Percentiles rank a stretch among this genome's conserved stretches.
phyloP scores from a whole-genome alignment of 495 filamentous ascomycete genomes.

The Trichoderma reesei region DNA sequence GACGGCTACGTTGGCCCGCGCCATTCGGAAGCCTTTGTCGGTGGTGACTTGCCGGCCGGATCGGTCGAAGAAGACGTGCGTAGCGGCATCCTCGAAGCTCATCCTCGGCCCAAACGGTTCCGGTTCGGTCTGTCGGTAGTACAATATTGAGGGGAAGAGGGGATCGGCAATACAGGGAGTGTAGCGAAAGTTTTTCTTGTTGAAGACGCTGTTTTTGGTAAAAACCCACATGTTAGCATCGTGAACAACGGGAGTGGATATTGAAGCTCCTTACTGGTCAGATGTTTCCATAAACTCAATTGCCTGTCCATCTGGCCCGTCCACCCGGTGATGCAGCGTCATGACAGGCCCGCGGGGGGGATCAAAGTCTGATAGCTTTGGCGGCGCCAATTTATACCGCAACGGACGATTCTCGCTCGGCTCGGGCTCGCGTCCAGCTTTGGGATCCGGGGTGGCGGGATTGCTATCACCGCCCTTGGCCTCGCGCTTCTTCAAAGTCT shows the following conservation, averaged over 20 bases:
- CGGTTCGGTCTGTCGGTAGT: conserved; percentile 80
- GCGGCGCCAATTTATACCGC: conserved; percentile 49
- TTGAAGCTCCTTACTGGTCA: conserved; percentile 47
- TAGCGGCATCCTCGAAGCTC: conserved; percentile 83
- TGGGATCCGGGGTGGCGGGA: conserved; percentile 46
- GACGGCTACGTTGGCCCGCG: conserved; percentile 80
- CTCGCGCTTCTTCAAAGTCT: conserved; percentile 69
- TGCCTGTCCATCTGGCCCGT: conserved; percentile 32
- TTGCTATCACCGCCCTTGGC: conserved; percentile 49
- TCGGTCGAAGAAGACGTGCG: conserved; percentile 59
- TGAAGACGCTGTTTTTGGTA: conserved; percentile 54
- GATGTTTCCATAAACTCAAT: conserved; percentile 52
- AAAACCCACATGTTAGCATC: conserved; percentile 28
- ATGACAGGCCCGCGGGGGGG: conserved; percentile 47
- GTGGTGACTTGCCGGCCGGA: conserved; percentile 54
- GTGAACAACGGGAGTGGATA: conserved; percentile 23
- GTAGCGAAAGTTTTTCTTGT: conserved; percentile 87
- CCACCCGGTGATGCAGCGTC: conserved; percentile 36
- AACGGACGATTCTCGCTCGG: conserved; percentile 37
- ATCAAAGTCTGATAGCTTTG: conserved; percentile 49
- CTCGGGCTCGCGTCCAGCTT: conserved; percentile 28
- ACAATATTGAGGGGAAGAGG: conserved; percentile 73
- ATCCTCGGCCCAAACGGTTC: conserved; percentile 72
- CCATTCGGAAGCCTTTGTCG: conserved; percentile 74
- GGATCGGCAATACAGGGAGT: conserved; percentile 85